phyloP scores from a whole-genome alignment of 495 filamentous ascomycete species.

The Pyrenopolyporus hunteri region DNA sequence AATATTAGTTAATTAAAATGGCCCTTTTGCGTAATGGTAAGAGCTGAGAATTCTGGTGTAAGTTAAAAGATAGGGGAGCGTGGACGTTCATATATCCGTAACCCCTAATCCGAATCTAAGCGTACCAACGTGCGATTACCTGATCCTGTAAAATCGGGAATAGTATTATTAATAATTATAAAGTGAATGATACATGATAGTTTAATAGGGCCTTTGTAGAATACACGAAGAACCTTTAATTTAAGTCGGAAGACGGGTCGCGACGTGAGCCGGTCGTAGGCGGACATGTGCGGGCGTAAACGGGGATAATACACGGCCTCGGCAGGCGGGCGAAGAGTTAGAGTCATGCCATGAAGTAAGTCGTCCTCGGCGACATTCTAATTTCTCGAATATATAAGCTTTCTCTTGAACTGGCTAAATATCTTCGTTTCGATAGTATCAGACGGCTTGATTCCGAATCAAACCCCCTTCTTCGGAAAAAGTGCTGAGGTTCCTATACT shows the following conservation, averaged over 20 bases:
- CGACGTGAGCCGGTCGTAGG: background rate
- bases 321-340: background rate
- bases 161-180: too few relatives aligned
- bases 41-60: too few relatives aligned
- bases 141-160: too few relatives aligned
- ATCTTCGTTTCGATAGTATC: background rate
- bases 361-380: background rate
- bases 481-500: background rate
- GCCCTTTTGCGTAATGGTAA: too few relatives aligned
- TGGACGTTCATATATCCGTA: too few relatives aligned
- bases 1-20: too few relatives aligned
- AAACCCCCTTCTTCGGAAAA: background rate
- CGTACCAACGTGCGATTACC: too few relatives aligned
- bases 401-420: background rate
- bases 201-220: too few relatives aligned
- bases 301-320: constrained; percentile 11
- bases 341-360: background rate
- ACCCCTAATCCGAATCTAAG: too few relatives aligned
- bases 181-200: too few relatives aligned
- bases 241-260: background rate
- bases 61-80: too few relatives aligned
- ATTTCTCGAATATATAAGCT: background rate
- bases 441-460: background rate
- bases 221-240: too few relatives aligned
- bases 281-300: constrained; percentile 9